A percentile compares a stretch with the other conserved stretches of the same genome.
These are phyloP conservation scores for Phylloporus sp. DNA, from an alignment of 768 basidiomycete species.

Conservation along the genomic window DNA sequence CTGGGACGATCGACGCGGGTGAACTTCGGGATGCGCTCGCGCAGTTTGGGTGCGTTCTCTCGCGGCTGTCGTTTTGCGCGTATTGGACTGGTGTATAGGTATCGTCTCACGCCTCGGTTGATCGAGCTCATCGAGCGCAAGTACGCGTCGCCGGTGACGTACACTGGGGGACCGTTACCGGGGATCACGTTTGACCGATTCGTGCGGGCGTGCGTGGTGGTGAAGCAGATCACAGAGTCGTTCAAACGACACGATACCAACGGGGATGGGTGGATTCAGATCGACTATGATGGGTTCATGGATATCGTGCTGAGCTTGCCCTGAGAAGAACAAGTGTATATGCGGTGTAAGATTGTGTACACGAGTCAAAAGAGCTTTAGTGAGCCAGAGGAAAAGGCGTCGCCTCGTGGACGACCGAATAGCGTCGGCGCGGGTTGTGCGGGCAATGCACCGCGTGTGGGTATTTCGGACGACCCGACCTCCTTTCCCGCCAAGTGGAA, in stretches of 20 bases:
- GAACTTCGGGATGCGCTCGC: constrained; percentile 66
- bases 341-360: constrained; percentile 13
- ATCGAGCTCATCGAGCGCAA: constrained; percentile 68
- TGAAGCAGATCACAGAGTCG: constrained; percentile 71
- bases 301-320: constrained; percentile 43
- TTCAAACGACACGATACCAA: constrained; percentile 65
- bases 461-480: constrained; percentile 38
- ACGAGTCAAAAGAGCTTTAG: constrained; percentile 17
- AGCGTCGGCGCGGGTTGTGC: constrained; percentile 21
- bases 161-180: constrained; percentile 32
- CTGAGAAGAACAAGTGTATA: not conserved
- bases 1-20: constrained; percentile 66
- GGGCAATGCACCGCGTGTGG: constrained; percentile 21
- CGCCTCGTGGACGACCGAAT: constrained; percentile 30
- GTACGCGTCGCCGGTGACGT: constrained; percentile 49
- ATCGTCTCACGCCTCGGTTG: constrained; percentile 62
- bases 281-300: constrained; percentile 55
- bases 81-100: constrained; percentile 31
- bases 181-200: constrained; percentile 86
- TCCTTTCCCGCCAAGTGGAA: constrained; percentile 39
- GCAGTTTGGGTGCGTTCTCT: constrained; percentile 60
- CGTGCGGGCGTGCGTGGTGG: constrained; percentile 78
- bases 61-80: too few relatives aligned
- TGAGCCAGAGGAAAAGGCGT: constrained; percentile 27
- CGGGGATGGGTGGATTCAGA: constrained; percentile 48